These are phyloP conservation scores for Pisolithus albus DNA, from an alignment of 768 basidiomycete genomes.

Conservation along the genomic window DNA sequence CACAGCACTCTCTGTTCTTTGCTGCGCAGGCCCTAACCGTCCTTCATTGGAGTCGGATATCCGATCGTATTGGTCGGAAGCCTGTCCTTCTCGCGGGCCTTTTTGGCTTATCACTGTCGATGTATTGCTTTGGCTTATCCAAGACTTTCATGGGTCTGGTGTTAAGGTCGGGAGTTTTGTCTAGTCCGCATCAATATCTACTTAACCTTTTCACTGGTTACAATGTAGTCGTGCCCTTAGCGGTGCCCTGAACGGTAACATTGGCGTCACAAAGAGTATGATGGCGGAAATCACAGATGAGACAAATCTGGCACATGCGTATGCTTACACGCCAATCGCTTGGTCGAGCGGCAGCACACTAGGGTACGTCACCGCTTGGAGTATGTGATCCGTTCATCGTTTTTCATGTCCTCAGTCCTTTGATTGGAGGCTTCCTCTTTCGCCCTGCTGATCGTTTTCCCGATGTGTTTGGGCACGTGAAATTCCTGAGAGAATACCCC, in stretches of 20 bases:
- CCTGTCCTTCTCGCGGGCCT: not conserved
- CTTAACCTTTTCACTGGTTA: not conserved
- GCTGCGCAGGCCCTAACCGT: conserved; percentile 62
- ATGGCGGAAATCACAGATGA: conserved; percentile 68
- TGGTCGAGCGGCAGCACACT: conserved; percentile 40
- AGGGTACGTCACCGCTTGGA: conserved; percentile 30
- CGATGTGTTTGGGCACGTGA: conserved; percentile 44
- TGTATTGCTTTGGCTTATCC: conserved; percentile 32
- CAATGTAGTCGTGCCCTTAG: conserved; percentile 52
- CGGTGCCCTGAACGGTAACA: conserved; percentile 66
- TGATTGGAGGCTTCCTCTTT: conserved; percentile 61
- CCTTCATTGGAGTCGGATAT: conserved; percentile 62
- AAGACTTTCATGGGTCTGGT: conserved; percentile 50
- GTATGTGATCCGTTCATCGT: not conserved
- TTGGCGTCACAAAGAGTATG: conserved; percentile 69
- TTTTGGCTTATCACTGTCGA: conserved; percentile 7
- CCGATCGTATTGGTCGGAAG: conserved; percentile 61
- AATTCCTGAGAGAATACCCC: conserved; percentile 60
- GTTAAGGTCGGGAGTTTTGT: conserved; percentile 24
- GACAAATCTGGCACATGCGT: conserved; percentile 62
- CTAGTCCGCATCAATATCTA: not conserved
- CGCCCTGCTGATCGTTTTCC: conserved; percentile 66
- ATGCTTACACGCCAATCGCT: conserved; percentile 56
- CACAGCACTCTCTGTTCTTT: conserved; percentile 66
- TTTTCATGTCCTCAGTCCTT: conserved; percentile 37